Evolutionary conservation across 2,329 filamentous ascomycete species (phyloP), one percentile per base, ranked within the genome.

Genomic region (Gnomoniopsis sp.): DNA sequence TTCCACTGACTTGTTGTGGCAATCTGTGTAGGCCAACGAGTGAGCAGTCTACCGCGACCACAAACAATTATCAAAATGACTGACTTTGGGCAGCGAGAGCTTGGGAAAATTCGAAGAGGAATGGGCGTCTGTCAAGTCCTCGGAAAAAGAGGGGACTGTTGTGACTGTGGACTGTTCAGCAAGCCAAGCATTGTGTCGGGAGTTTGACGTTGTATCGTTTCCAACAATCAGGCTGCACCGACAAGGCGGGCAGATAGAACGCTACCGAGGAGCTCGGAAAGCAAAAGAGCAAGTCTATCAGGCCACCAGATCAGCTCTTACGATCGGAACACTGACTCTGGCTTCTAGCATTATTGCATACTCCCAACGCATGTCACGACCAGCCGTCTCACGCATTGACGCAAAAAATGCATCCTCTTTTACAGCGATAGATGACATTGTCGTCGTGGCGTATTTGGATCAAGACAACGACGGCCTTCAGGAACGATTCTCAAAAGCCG

Each of bases 391-490:
- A 0, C 38, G 47, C 12, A 63, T 76, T 6, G 65, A 66, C 49
- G 57, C 63, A 10, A 48, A 65, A 12, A 72, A 70, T 41, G 56
- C 67, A 3, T 68, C 68, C 2, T 49, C 61, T 0, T 79, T 80
- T 58, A 63, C 70, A 22, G 63, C 64, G 0, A 63, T 66, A 15
- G 78, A 81, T 60, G 74, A 77, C 19, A 62, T 74, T 4, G 72
- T 79, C 2, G 69, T 81, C 33, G 64, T 81, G n/a, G 76, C 72
- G 1, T 70, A 71, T 12, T 61, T 79, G 8, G 67, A 67, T 2
- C 46, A 65, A 0, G 55, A 66, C 6, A 71, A 75, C 46, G 58
- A 62, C 0, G 66, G 68, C 14, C 55, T 77, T 1, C 56, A 63
- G 23, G 59, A 65, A 6, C 66, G 67, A 6, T 78, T 75, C 58